Conservation (phyloP, 23 red algal genomes). For the Gracilaria vermiculophylla region DNA sequence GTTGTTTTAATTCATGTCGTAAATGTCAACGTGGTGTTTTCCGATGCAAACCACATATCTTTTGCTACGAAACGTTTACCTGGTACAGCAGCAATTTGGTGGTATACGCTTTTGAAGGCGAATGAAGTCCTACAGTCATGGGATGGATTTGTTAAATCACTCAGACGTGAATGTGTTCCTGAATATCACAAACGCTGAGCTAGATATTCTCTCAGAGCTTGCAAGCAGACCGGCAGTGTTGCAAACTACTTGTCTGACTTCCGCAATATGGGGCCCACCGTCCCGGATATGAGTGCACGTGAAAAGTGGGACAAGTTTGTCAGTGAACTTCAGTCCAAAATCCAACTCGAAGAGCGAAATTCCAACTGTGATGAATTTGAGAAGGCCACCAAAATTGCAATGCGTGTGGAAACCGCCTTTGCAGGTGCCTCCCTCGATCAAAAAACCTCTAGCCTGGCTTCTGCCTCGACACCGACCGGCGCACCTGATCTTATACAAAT, state of each 20-base stretch:
- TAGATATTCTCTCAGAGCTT: not conserved
- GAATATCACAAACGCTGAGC: not conserved
- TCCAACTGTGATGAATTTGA: not conserved
- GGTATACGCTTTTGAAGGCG: no score
- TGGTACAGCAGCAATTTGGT: no score
- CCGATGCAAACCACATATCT: no score
- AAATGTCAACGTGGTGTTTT: no score
- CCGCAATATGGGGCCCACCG: not conserved
- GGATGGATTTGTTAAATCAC: not conserved
- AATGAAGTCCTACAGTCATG: no score
- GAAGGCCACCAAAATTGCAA: not conserved
- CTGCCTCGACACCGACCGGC: not conserved
- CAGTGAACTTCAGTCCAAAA: not conserved
- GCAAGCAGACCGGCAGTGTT: not conserved
- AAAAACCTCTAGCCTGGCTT: not conserved
- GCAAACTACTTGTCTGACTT: not conserved
- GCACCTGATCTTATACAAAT: not conserved
- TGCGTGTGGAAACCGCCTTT: not conserved
- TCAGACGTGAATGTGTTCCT: not conserved
- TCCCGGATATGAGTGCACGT: not conserved
- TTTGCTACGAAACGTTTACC: no score
- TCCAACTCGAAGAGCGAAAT: not conserved
- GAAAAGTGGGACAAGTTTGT: constrained; percentile 30
- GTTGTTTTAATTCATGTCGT: no score
- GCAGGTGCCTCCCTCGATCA: not conserved